phyloP scores from a whole-genome alignment of 352 stramenopile species.

The Nothophytophthora sp. region DNA sequence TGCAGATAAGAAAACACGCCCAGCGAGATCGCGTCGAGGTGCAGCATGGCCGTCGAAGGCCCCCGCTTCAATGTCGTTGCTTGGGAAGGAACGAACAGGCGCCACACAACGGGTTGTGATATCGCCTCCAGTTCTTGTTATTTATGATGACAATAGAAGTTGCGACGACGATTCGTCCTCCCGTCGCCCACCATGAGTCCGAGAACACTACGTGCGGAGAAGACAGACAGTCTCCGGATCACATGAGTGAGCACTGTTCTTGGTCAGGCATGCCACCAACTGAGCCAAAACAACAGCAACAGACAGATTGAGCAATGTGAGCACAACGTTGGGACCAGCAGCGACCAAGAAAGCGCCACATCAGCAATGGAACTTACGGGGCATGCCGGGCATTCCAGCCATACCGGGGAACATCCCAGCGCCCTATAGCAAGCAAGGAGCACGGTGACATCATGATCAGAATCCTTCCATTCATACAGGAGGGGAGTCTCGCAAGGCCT shows the following conservation, averaged over 20 bases:
- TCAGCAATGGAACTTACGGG: slow-evolving; percentile 44
- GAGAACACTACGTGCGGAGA: too few species aligned
- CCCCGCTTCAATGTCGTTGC: too few species aligned
- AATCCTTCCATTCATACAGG: too few species aligned
- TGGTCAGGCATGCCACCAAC: slow-evolving; percentile 55
- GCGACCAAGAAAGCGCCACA: not conserved
- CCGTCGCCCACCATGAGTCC: too few species aligned
- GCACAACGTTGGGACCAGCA: too few species aligned
- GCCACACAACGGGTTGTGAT: not conserved
- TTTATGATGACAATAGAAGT: slow-evolving; percentile 21
- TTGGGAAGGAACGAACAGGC: slow-evolving; percentile 26
- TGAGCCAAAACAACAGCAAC: slow-evolving; percentile 20
- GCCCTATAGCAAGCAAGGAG: slow-evolving; percentile 35
- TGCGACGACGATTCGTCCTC: slow-evolving; percentile 16
- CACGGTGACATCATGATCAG: not conserved
- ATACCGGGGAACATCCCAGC: slow-evolving; percentile 81
- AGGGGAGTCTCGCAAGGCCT: too few species aligned
- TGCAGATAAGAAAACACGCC: slow-evolving; percentile 74
- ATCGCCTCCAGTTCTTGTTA: slow-evolving; percentile 11
- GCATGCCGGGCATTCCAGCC: slow-evolving; percentile 79
- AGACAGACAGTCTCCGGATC: slow-evolving; percentile 10
- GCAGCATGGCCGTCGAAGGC: slow-evolving; percentile 34
- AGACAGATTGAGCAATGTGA: slow-evolving; percentile 6
- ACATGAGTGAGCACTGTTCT: slow-evolving; percentile 83
- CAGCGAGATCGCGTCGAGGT: slow-evolving; percentile 62